Conservation (phyloP, 371 early-diverging fungal species). For the Lichtheimia corymbifera region DNA sequence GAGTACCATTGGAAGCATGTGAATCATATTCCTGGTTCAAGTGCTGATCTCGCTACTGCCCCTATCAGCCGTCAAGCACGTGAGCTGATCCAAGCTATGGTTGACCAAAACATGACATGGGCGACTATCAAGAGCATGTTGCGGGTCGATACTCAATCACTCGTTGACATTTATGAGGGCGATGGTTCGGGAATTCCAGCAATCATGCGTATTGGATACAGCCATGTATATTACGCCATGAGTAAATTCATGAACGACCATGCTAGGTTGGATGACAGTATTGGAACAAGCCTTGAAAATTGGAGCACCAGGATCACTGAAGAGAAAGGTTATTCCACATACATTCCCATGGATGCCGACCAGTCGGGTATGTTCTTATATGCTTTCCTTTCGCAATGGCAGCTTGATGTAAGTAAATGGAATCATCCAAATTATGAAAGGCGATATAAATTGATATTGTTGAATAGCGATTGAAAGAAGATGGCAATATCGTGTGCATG, state of each 20-base stretch:
- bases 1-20: not conserved
- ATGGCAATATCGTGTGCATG: not conserved
- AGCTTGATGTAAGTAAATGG: conserved; percentile 3
- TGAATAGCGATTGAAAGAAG: not conserved
- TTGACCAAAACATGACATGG: conserved; percentile 5
- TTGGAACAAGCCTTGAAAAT: too few relatives aligned
- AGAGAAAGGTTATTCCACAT: too few relatives aligned
- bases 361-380: conserved; percentile 15
- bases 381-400: conserved; percentile 10
- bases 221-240: conserved; percentile 9
- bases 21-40: not conserved
- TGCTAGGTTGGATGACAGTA: too few relatives aligned
- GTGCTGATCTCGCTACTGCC: not conserved
- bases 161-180: not conserved
- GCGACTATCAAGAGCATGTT: conserved; percentile 3
- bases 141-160: not conserved
- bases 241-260: too few relatives aligned
- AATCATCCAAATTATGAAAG: not conserved
- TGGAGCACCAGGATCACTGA: too few relatives aligned
- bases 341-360: too few relatives aligned
- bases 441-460: not conserved
- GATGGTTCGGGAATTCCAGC: not conserved
- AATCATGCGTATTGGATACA: conserved; percentile 5
- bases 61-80: not conserved
- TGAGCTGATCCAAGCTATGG: not conserved